Evolutionary conservation across 73 alveolate species (phyloP).

Genomic region (Diophrys appendiculata): DNA sequence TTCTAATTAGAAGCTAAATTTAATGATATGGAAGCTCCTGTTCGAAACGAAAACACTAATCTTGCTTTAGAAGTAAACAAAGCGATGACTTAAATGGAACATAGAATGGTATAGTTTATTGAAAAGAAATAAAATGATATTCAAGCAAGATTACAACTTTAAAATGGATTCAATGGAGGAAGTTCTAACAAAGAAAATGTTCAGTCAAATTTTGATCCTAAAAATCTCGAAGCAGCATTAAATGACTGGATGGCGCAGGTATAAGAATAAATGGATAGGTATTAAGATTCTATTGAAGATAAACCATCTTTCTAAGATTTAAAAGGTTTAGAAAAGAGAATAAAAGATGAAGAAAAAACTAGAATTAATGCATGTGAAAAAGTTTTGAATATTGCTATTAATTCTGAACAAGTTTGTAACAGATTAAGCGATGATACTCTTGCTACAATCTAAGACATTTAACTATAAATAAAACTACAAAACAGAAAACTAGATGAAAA

Average conservation of each 20-base stretch:
- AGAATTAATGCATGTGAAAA: conserved; percentile 9
- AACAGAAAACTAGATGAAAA: neutral
- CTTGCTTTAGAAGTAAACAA: neutral
- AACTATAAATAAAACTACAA: neutral
- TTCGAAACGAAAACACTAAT: neutral
- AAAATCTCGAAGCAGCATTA: neutral
- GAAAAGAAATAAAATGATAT: neutral
- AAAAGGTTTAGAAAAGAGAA: neutral
- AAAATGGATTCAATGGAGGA: neutral
- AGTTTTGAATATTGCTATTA: conserved; percentile 21
- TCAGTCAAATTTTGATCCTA: neutral
- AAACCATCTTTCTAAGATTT: neutral
- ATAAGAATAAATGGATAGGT: neutral
- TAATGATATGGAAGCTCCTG: neutral
- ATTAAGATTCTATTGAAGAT: neutral
- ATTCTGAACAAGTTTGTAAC: conserved; percentile 28
- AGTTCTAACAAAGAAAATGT: neutral
- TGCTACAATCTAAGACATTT: neutral
- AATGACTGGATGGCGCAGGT: neutral
- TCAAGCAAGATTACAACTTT: neutral
- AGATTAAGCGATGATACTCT: conserved; percentile 29
- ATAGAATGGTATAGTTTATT: neutral
- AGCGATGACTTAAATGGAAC: neutral
- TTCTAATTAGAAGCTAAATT: neutral
- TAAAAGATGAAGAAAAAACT: neutral